Evolutionary conservation across 345 rosid genomes (phyloP), one percentile per base, ranked within the genome.

Genomic region (Atalantia buxifolia): DNA sequence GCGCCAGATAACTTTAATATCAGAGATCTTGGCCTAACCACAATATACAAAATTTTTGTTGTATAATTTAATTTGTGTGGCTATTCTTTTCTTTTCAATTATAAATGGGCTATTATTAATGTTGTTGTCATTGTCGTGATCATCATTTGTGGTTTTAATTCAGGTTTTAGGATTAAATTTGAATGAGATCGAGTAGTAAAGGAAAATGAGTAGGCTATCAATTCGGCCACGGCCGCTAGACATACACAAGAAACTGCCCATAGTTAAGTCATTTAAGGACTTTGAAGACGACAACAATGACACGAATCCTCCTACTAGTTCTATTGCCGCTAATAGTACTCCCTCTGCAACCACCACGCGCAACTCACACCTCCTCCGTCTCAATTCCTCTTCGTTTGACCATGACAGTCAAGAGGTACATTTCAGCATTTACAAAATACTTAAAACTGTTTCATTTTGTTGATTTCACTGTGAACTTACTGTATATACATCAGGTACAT

Each of bases 221-320:
- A 88, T 96, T 78, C 82, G 99, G 79, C 99, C 99, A 27, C 91
- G 99, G 30, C 99, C 99, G 22, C 83, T 96, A 21, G 99, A 96
- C 85, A 92, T 96, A 42, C 97, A 94, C 87, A 96, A 93, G 85
- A 96, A 94, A 91, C 92, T 96, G 59, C 99, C 99, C 9, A 94
- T 96, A 75, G 83, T 96, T 1, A 96, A 96, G 82, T 94, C 98
- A 28, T 85, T 87, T 5, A 94, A 92, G 85, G 98, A 94, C 75
- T 92, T 94, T 72, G 99, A 96, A 83, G 99, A 96, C 19, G 99
- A 75, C 40, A 62, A 28, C 24, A 75, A 96, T 67, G 99, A 96
- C n/a, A 83, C 91, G 42, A 91, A 95, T 16, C 86, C 97, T 78
- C 82, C 88, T 13, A 22, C 61, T 48, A 48, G 48, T 35, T 24